Percentiles rank a stretch among this genome's conserved stretches.
Conservation (phyloP, 495 filamentous ascomycete genomes). For the Acidomyces sp. region DNA sequence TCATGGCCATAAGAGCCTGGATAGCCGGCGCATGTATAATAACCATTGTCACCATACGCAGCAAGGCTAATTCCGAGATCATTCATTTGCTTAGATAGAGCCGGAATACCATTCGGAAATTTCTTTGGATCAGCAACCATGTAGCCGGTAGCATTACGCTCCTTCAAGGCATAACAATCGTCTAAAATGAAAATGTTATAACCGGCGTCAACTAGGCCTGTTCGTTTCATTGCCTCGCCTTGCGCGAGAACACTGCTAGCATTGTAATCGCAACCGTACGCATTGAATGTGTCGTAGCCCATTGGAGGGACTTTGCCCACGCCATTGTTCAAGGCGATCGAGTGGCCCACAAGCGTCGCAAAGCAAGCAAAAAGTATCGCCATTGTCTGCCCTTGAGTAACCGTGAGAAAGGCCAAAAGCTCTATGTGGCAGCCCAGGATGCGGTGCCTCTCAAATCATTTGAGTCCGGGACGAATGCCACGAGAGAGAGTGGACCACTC, state of each 20-base stretch:
- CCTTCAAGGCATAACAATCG: constrained; percentile 17
- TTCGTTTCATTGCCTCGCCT: constrained; percentile 13
- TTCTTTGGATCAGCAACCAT: constrained; percentile 15
- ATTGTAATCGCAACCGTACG: constrained; percentile 18
- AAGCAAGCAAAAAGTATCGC: too few relatives aligned
- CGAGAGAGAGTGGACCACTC: too few relatives aligned
- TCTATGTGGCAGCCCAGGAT: too few relatives aligned
- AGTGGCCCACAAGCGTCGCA: too few relatives aligned
- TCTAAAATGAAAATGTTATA: constrained; percentile 20
- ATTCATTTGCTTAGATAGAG: constrained; percentile 10
- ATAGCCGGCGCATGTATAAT: constrained; percentile 13
- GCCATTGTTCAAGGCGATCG: constrained; percentile 17
- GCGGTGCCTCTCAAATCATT: too few relatives aligned
- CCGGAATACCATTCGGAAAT: constrained; percentile 16
- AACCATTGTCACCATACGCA: constrained; percentile 16
- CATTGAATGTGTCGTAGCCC: constrained; percentile 21
- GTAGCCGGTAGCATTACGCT: constrained; percentile 12
- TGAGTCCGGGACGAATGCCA: too few relatives aligned
- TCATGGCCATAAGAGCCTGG: constrained; percentile 14
- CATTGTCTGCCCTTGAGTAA: too few relatives aligned
- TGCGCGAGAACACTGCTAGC: constrained; percentile 9
- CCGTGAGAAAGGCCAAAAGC: too few relatives aligned
- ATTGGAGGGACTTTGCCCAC: constrained; percentile 17
- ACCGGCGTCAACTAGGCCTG: constrained; percentile 14
- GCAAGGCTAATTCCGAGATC: constrained; percentile 9